phyloP scores from a whole-genome alignment of 371 early-diverging fungal species.

The Mucor mucedo region DNA sequence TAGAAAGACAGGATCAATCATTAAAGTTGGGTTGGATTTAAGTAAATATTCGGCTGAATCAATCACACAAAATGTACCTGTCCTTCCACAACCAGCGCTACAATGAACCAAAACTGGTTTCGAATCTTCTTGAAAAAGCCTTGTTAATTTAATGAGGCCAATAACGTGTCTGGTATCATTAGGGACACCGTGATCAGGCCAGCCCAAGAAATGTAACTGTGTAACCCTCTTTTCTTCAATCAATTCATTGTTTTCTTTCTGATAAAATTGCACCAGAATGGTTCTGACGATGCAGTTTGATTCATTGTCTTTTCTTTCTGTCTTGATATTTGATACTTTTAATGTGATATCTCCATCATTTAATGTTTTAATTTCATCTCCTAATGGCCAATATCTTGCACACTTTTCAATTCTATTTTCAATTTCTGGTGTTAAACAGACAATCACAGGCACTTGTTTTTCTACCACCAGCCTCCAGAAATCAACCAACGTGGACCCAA shows the following conservation, averaged over 20 bases:
- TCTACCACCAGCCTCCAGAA: constrained; percentile 94
- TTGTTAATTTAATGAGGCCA: constrained; percentile 44
- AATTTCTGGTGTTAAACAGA: constrained; percentile 84
- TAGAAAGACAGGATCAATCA: constrained; percentile 67
- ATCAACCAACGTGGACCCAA: constrained; percentile 74
- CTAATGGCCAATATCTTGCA: constrained; percentile 77
- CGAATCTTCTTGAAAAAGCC: constrained; percentile 30
- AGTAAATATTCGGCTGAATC: constrained; percentile 27
- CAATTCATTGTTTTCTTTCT: constrained; percentile 11
- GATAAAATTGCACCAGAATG: constrained; percentile 14
- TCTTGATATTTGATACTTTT: constrained; percentile 11
- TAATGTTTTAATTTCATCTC: constrained; percentile 17
- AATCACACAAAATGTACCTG: constrained; percentile 87
- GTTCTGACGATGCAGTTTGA: constrained; percentile 20
- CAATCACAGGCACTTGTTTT: constrained; percentile 71
- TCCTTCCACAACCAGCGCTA: constrained; percentile 94
- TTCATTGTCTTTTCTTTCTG: constrained; percentile 12
- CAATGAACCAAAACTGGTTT: constrained; percentile 83
- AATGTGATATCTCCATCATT: constrained; percentile 8
- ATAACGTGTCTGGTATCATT: constrained; percentile 48
- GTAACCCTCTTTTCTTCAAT: constrained; percentile 45
- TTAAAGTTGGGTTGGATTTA: background rate
- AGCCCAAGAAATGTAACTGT: constrained; percentile 82
- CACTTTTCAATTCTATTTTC: constrained; percentile 77
- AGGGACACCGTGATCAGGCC: constrained; percentile 92